phyloP scores from a whole-genome alignment of 331 rosid species.

The Ulmus americana region DNA sequence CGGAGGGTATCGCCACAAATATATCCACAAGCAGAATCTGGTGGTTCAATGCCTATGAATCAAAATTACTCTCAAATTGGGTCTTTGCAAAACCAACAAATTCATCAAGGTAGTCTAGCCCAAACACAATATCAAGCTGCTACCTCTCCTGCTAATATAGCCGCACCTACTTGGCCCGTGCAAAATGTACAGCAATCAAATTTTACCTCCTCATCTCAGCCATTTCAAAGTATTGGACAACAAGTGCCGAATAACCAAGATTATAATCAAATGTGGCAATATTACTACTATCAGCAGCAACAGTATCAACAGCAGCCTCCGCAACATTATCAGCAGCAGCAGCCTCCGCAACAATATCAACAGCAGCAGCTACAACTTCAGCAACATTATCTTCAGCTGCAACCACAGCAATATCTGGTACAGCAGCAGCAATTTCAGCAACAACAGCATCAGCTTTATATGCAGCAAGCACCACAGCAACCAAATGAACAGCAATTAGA shows the following conservation, averaged over 20 bases:
- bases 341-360: constrained; percentile 24
- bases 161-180: constrained; percentile 35
- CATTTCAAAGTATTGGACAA: constrained; percentile 44
- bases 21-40: constrained; percentile 35
- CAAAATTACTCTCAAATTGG: constrained; percentile 36
- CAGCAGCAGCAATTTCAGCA: constrained; percentile 41
- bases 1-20: constrained; percentile 36
- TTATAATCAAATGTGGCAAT: constrained; percentile 72
- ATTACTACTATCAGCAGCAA: constrained; percentile 75
- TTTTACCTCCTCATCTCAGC: constrained; percentile 35
- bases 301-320: constrained; percentile 28
- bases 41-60: constrained; percentile 32
- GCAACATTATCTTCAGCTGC: constrained; percentile 31
- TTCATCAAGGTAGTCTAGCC: constrained; percentile 49
- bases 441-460: constrained; percentile 28
- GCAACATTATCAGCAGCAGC: constrained; percentile 24
- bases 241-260: constrained; percentile 56
- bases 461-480: constrained; percentile 33
- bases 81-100: constrained; percentile 30
- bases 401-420: constrained; percentile 21
- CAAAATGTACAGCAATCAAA: constrained; percentile 42
- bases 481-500: constrained; percentile 23
- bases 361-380: constrained; percentile 42
- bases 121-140: constrained; percentile 50
- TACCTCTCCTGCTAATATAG: constrained; percentile 27